Evolutionary conservation across 257 asterid genomes (phyloP).

Genomic region (Lavandula angustifolia): DNA sequence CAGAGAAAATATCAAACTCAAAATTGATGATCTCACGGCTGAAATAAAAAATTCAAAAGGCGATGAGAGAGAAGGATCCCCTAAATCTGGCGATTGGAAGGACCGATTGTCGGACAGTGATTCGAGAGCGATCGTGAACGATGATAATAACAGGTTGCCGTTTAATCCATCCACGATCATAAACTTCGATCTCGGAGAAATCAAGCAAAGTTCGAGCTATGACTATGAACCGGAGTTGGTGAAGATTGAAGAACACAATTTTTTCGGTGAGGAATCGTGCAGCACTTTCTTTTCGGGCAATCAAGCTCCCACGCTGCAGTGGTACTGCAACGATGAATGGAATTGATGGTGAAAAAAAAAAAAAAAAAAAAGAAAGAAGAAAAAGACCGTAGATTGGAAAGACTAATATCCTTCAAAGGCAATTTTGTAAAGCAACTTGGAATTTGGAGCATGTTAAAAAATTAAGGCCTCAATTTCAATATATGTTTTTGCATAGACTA

Average conservation of each 20-base stretch:
- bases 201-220: slow-evolving; percentile 38
- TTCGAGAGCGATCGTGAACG: slow-evolving; percentile 79
- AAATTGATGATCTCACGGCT: too few relatives aligned
- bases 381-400: too few relatives aligned
- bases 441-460: too few relatives aligned
- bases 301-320: slow-evolving; percentile 80
- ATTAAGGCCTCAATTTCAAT: too few relatives aligned
- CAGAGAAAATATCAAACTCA: slow-evolving; percentile 20
- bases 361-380: background rate
- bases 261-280: slow-evolving; percentile 79
- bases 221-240: slow-evolving; percentile 52
- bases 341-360: slow-evolving; percentile 36
- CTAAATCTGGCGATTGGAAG: slow-evolving; percentile 53
- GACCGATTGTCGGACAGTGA: slow-evolving; percentile 82
- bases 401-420: too few relatives aligned
- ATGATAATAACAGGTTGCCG: slow-evolving; percentile 43
- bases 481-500: too few relatives aligned
- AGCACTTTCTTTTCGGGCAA: slow-evolving; percentile 69
- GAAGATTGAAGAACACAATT: slow-evolving; percentile 81
- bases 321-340: slow-evolving; percentile 79
- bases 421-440: too few relatives aligned
- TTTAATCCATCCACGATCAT: background rate
- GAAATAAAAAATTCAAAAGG: too few relatives aligned
- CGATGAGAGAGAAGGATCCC: too few relatives aligned
- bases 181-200: slow-evolving; percentile 41